Conservation (phyloP, 164 flowering plant genomes). For the Hamamelis virginiana region DNA sequence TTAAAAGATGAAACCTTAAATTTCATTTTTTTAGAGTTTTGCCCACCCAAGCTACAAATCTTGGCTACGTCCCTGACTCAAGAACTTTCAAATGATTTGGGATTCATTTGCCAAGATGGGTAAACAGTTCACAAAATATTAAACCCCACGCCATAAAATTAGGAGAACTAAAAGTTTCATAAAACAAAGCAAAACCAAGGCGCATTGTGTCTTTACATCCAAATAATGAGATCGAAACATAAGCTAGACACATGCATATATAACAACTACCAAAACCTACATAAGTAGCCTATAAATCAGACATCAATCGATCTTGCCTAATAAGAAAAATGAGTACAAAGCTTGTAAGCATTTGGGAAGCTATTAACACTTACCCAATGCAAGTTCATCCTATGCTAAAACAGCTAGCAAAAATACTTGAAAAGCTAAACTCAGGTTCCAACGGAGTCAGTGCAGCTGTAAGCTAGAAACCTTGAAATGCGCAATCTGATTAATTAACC, state of each 20-base stretch:
- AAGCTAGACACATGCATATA: no score
- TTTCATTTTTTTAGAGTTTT: no score
- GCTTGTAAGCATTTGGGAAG: neutral
- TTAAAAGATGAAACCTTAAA: no score
- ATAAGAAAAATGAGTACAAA: neutral
- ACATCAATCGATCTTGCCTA: neutral
- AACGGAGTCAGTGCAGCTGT: neutral
- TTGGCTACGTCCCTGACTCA: no score
- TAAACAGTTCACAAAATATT: no score
- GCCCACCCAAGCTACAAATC: no score
- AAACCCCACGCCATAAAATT: no score
- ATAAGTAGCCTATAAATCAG: conserved; percentile 12
- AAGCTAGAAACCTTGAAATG: neutral
- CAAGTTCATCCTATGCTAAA: conserved; percentile 7
- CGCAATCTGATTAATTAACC: conserved; percentile 9
- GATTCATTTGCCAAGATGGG: no score
- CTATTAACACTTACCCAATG: no score
- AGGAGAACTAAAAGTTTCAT: neutral
- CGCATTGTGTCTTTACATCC: conserved; percentile 1
- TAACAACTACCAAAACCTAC: conserved; percentile 9
- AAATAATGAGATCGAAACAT: neutral
- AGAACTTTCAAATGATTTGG: no score
- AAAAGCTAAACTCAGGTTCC: neutral
- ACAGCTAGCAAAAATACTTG: neutral
- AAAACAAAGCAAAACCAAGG: neutral